Evolutionary conservation across 306 rosid species (phyloP).

Genomic region (Castanea mollissima): DNA sequence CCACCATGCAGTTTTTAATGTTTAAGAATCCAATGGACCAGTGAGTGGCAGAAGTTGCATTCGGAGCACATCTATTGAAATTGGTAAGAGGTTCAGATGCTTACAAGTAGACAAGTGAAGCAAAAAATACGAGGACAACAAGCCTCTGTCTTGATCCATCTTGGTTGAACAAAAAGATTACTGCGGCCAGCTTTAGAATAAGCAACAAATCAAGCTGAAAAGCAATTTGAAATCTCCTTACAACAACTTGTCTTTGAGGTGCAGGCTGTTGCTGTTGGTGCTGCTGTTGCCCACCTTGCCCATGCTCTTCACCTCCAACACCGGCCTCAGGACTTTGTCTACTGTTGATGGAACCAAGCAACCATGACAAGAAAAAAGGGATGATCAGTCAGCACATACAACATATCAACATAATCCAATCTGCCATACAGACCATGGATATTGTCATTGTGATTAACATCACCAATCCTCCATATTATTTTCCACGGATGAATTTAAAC

Average conservation of each 20-base stretch:
- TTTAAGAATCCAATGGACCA: conserved; percentile 3
- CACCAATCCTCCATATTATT: not conserved
- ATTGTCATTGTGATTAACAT: not conserved
- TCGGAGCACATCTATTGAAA: not conserved
- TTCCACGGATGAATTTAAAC: not conserved
- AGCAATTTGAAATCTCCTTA: conserved; percentile 86
- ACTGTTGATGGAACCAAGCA: conserved; percentile 31
- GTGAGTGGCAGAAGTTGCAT: conserved; percentile 7
- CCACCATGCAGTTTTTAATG: not conserved
- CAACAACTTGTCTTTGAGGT: conserved; percentile 81
- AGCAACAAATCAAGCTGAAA: conserved; percentile 89
- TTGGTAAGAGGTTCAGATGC: conserved; percentile 21
- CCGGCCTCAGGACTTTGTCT: conserved; percentile 62
- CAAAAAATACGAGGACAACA: conserved; percentile 70
- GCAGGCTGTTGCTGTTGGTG: conserved; percentile 73
- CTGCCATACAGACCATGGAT: not conserved
- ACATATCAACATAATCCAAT: not conserved
- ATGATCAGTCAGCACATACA: conserved; percentile 6
- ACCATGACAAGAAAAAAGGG: conserved; percentile 17
- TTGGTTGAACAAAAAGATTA: conserved; percentile 89
- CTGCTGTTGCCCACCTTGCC: conserved; percentile 64
- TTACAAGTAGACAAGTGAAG: conserved; percentile 84
- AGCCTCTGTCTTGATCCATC: conserved; percentile 97
- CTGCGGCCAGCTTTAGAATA: conserved; percentile 91
- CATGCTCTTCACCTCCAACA: conserved; percentile 56